These are phyloP conservation scores for Diutina mesorugosa DNA, from an alignment of 1,139 yeast species.

Conservation along the genomic window DNA sequence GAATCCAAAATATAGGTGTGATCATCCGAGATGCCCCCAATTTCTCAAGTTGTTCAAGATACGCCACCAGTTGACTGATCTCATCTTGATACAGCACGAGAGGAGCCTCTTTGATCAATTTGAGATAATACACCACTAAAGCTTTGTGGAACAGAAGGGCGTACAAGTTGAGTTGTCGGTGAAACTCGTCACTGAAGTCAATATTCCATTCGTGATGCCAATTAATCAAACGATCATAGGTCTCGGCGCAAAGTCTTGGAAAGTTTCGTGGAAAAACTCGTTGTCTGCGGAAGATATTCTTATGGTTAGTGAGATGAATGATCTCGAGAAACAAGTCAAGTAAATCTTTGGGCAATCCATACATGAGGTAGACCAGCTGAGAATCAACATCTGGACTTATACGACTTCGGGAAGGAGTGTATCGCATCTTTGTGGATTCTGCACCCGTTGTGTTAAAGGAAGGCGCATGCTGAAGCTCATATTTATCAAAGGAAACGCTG, in stretches of 20 bases:
- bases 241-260: slow-evolving; percentile 41
- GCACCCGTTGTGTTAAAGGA: background rate
- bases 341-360: slow-evolving; percentile 35
- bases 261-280: slow-evolving; percentile 40
- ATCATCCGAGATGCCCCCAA: slow-evolving; percentile 12
- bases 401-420: slow-evolving; percentile 4
- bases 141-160: slow-evolving; percentile 27
- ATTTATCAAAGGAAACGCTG: background rate
- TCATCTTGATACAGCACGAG: slow-evolving; percentile 18
- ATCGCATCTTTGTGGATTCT: background rate
- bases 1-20: slow-evolving; percentile 34
- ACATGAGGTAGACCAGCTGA: slow-evolving; percentile 22
- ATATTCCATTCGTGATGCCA: slow-evolving; percentile 23
- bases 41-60: slow-evolving; percentile 19
- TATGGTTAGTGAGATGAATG: slow-evolving; percentile 38
- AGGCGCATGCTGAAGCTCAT: background rate
- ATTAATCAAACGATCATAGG: slow-evolving; percentile 32
- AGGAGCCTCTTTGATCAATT: slow-evolving; percentile 29
- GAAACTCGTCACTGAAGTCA: background rate
- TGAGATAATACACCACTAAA: slow-evolving; percentile 28
- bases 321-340: slow-evolving; percentile 31
- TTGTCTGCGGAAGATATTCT: slow-evolving; percentile 31
- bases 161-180: background rate
- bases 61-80: slow-evolving; percentile 11
- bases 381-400: background rate